These are phyloP conservation scores for Phytophthora palmivora DNA, from an alignment of 352 stramenopile species.

Conservation along the genomic window DNA sequence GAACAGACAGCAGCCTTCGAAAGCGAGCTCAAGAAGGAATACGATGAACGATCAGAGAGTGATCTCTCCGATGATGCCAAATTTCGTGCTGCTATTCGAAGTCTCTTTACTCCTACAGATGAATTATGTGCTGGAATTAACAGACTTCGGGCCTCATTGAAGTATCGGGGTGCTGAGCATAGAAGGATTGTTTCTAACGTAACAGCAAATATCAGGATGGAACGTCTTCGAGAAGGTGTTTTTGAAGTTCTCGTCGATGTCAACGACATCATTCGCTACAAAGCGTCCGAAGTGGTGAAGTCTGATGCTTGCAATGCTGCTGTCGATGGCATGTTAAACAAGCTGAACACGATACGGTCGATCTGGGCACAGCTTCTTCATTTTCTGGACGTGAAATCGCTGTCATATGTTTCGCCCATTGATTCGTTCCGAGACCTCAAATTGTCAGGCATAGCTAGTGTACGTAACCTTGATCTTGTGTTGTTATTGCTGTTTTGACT, in stretches of 20 bases:
- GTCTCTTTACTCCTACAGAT: slow-evolving; percentile 75
- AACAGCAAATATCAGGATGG: slow-evolving; percentile 69
- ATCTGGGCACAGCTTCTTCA: slow-evolving; percentile 74
- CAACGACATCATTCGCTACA: slow-evolving; percentile 69
- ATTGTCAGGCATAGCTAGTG: slow-evolving; percentile 68
- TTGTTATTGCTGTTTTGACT: slow-evolving; percentile 4
- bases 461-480: slow-evolving; percentile 38
- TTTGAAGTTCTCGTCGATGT: slow-evolving; percentile 70
- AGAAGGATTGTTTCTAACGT: slow-evolving; percentile 71
- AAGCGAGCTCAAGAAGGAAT: slow-evolving; percentile 45
- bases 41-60: slow-evolving; percentile 60
- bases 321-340: slow-evolving; percentile 62
- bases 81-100: slow-evolving; percentile 76
- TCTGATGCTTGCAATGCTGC: slow-evolving; percentile 69
- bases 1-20: slow-evolving; percentile 37
- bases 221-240: slow-evolving; percentile 60
- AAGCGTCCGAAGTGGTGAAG: slow-evolving; percentile 49
- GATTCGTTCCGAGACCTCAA: slow-evolving; percentile 71
- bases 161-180: slow-evolving; percentile 60
- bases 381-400: slow-evolving; percentile 75
- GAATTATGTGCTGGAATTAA: slow-evolving; percentile 70
- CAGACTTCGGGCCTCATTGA: slow-evolving; percentile 58
- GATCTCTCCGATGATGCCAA: slow-evolving; percentile 50
- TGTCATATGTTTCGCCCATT: slow-evolving; percentile 50
- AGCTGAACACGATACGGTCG: slow-evolving; percentile 58